phyloP scores from a whole-genome alignment of 305 asterid species.

The Fraxinus latifolia region DNA sequence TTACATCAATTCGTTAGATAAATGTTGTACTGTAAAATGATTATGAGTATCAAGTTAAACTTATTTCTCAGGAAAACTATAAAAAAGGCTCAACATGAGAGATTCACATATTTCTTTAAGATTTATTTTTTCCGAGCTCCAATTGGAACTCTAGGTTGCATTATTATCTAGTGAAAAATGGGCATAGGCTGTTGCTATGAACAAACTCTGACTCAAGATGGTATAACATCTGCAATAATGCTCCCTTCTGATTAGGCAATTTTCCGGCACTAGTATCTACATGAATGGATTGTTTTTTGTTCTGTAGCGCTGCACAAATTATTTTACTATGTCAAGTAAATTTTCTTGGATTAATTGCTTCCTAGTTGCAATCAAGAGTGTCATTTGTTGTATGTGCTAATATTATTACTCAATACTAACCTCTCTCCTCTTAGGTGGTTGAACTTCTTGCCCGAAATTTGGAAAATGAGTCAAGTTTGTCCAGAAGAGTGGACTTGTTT shows the following conservation, averaged over 20 bases:
- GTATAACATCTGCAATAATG: neutral
- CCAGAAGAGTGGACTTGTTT: constrained; percentile 78
- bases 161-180: neutral
- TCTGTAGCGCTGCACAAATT: neutral
- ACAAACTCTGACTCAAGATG: neutral
- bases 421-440: constrained; percentile 52
- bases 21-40: neutral
- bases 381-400: neutral
- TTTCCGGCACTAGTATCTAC: neutral
- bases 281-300: neutral
- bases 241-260: neutral
- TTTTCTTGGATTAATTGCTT: neutral
- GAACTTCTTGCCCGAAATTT: constrained; percentile 60
- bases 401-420: neutral
- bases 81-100: neutral
- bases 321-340: neutral
- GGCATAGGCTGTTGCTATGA: neutral
- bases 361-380: neutral
- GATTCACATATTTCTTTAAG: neutral
- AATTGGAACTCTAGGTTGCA: neutral
- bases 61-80: neutral
- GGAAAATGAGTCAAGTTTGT: constrained; percentile 67
- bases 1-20: neutral
- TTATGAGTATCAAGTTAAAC: neutral
- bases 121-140: neutral